Conservation (phyloP, 441 rosid genomes). For the Populus hybrid region DNA sequence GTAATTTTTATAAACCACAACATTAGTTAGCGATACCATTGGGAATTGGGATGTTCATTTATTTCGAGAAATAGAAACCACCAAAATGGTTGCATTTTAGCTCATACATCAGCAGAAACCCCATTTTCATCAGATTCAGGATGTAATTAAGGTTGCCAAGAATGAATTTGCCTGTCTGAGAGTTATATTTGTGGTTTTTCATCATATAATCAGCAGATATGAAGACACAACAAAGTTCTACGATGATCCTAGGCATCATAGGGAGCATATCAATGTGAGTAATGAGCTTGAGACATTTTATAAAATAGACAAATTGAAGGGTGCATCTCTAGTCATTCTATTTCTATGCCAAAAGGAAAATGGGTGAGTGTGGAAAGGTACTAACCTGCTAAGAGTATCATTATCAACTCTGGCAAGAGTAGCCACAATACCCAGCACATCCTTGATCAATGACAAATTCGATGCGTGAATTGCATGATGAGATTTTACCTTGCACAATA, state of each 20-base stretch:
- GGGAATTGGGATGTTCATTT: background rate
- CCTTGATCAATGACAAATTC: conserved; percentile 32
- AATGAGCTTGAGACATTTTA: background rate
- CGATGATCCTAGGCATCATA: background rate
- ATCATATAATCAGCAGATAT: background rate
- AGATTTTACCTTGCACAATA: conserved; percentile 44
- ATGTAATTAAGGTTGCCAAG: background rate
- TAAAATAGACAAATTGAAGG: background rate
- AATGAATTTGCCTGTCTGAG: background rate
- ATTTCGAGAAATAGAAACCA: background rate
- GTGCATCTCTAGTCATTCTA: background rate
- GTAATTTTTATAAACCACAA: background rate
- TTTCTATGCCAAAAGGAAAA: background rate
- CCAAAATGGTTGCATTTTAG: background rate
- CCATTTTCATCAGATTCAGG: background rate
- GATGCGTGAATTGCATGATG: conserved; percentile 35
- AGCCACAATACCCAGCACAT: conserved; percentile 62
- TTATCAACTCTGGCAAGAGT: conserved; percentile 60
- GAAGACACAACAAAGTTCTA: background rate
- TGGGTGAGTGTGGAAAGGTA: background rate
- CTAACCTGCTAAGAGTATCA: conserved; percentile 61
- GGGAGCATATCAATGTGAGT: background rate
- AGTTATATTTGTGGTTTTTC: background rate
- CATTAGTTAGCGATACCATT: background rate
- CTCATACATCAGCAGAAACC: background rate